Evolutionary conservation across 208 protist genomes (phyloP).

Genomic region (Dictyostelium gargantuum): DNA sequence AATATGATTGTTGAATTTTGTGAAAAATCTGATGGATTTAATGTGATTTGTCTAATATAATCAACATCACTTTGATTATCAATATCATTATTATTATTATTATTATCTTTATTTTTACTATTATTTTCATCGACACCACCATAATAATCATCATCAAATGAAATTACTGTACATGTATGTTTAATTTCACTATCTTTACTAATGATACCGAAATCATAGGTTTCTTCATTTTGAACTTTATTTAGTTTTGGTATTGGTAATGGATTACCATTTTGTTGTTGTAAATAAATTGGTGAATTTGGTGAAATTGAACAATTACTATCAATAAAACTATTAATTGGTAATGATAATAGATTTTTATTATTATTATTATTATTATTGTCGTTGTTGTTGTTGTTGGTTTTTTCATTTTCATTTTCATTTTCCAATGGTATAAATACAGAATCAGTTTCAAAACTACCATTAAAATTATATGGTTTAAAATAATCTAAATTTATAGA

Average conservation of each 20-base stretch:
- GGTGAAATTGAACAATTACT: not conserved
- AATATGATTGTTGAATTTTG: not conserved
- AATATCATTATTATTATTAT: too few relatives aligned
- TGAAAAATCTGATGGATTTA: not conserved
- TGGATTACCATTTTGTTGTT: too few relatives aligned
- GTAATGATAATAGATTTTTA: not conserved
- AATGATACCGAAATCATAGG: not conserved
- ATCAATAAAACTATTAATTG: not conserved
- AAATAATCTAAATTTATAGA: slow-evolving; percentile 5
- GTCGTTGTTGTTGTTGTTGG: not conserved
- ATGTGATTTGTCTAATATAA: not conserved
- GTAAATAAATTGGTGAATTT: not conserved
- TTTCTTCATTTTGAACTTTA: not conserved
- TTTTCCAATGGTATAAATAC: not conserved
- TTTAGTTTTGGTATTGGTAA: not conserved
- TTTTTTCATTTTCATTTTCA: not conserved
- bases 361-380: not conserved
- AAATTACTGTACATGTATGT: not conserved
- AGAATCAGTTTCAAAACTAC: slow-evolving; percentile 37
- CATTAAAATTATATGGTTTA: slow-evolving; percentile 35
- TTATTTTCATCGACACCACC: too few relatives aligned
- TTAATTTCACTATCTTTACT: not conserved
- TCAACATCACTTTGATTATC: not conserved
- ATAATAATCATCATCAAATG: not conserved
- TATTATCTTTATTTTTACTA: too few relatives aligned